Percentiles rank a stretch among this genome's conserved stretches.
Conservation (phyloP, 1,284 basidiomycete species). For the Ceratobasidium sp. region DNA sequence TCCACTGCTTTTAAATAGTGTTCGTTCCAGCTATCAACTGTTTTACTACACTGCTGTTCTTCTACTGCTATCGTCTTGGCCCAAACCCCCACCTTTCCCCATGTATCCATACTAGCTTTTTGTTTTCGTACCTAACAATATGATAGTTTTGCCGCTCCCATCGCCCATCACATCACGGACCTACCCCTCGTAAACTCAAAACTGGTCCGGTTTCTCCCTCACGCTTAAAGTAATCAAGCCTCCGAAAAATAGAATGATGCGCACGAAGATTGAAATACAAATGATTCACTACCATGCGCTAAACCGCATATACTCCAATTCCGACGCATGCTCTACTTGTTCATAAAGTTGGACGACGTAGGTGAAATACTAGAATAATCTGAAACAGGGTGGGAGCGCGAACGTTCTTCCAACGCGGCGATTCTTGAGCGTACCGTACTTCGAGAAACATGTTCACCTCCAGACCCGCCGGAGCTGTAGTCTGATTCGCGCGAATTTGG, state of each 20-base stretch:
- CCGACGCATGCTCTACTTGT: neutral
- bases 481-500: slow-evolving; percentile 2
- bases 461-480: no score
- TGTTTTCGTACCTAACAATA: no score
- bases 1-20: neutral
- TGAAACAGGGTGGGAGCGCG: slow-evolving; percentile 22
- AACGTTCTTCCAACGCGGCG: slow-evolving; percentile 35
- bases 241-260: neutral
- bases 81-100: no score
- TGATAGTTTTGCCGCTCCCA: no score
- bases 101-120: no score
- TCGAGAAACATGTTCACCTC: neutral
- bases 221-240: neutral
- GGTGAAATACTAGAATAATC: slow-evolving; percentile 10
- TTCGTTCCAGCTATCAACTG: no score
- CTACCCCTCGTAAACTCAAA: no score
- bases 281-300: neutral
- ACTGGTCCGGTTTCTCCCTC: no score
- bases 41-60: no score
- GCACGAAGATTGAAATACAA: neutral
- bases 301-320: neutral
- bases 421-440: slow-evolving; percentile 33
- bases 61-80: no score
- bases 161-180: no score
- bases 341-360: neutral